These are phyloP conservation scores for Yarrowia porcina DNA, from an alignment of 805 yeast species.

Conservation along the genomic window DNA sequence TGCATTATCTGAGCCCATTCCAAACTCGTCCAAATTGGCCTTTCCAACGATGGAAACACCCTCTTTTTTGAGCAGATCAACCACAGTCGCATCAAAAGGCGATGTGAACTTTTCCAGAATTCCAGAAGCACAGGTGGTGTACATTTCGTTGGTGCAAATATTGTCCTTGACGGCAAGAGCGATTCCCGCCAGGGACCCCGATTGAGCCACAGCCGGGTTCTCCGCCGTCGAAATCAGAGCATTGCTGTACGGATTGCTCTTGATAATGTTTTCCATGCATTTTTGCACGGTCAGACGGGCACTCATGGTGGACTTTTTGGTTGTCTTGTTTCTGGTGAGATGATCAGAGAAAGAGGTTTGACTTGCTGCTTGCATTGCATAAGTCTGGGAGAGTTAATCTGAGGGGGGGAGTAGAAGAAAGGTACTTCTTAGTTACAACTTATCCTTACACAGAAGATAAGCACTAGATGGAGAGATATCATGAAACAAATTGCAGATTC, in stretches of 20 bases:
- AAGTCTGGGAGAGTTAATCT: too few relatives aligned
- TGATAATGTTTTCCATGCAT: conserved; percentile 34
- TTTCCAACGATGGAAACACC: conserved; percentile 67
- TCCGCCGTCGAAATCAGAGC: conserved; percentile 35
- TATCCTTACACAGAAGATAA: too few relatives aligned
- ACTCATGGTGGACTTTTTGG: neutral
- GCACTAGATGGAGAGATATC: too few relatives aligned
- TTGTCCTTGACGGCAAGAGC: conserved; percentile 72
- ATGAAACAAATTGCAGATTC: too few relatives aligned
- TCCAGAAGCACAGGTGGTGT: conserved; percentile 78
- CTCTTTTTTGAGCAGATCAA: conserved; percentile 47
- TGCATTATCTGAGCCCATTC: conserved; percentile 69
- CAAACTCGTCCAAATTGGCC: conserved; percentile 93
- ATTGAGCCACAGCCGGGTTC: neutral
- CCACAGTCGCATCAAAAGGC: conserved; percentile 81
- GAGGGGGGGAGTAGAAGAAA: too few relatives aligned
- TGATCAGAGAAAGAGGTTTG: too few relatives aligned
- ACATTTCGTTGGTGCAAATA: conserved; percentile 58
- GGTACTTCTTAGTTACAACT: too few relatives aligned
- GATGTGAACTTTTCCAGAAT: conserved; percentile 58
- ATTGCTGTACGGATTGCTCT: conserved; percentile 33
- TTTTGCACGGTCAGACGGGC: conserved; percentile 26
- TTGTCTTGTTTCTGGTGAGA: too few relatives aligned
- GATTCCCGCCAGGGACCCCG: conserved; percentile 34
- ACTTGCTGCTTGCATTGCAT: neutral